Conservation (phyloP, 1,284 basidiomycete genomes). For the Ceratobasidium sp. region DNA sequence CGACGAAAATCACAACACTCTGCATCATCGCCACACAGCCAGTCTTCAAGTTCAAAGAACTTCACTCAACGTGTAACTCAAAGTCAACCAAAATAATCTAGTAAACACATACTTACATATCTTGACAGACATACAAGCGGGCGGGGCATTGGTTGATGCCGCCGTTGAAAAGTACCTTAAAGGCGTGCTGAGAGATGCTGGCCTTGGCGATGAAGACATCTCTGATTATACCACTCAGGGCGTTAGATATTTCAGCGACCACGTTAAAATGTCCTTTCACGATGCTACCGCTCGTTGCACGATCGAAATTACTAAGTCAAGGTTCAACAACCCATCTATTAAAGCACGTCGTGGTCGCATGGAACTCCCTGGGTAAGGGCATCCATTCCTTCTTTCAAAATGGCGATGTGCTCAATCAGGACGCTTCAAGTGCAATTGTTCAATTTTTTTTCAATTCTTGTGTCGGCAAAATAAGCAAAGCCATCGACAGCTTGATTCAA, state of each 20-base stretch:
- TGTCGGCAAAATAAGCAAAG: background rate
- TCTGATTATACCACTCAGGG: background rate
- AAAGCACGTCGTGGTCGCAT: background rate
- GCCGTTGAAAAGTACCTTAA: background rate
- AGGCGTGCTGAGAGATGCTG: background rate
- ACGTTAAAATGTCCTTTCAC: slow-evolving; percentile 3
- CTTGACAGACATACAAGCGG: slow-evolving; percentile 22
- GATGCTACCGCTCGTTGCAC: background rate
- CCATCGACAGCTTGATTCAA: too few species aligned
- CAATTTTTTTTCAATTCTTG: slow-evolving; percentile 11
- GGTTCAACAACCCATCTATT: background rate
- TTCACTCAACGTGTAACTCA: slow-evolving; percentile 28
- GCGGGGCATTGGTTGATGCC: slow-evolving; percentile 19
- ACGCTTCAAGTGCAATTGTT: background rate
- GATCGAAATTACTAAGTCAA: background rate
- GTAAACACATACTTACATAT: too few species aligned
- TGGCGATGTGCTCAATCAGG: background rate
- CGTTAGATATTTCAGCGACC: slow-evolving; percentile 2
- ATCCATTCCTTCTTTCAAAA: background rate
- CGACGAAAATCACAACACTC: slow-evolving; percentile 1
- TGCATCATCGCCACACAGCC: background rate
- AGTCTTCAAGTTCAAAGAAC: slow-evolving; percentile 32
- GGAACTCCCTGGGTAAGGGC: background rate
- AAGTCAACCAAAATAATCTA: too few species aligned
- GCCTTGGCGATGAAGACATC: slow-evolving; percentile 3